These are phyloP conservation scores for Phytophthora brassicae DNA, from an alignment of 352 stramenopile genomes.

Conservation along the genomic window DNA sequence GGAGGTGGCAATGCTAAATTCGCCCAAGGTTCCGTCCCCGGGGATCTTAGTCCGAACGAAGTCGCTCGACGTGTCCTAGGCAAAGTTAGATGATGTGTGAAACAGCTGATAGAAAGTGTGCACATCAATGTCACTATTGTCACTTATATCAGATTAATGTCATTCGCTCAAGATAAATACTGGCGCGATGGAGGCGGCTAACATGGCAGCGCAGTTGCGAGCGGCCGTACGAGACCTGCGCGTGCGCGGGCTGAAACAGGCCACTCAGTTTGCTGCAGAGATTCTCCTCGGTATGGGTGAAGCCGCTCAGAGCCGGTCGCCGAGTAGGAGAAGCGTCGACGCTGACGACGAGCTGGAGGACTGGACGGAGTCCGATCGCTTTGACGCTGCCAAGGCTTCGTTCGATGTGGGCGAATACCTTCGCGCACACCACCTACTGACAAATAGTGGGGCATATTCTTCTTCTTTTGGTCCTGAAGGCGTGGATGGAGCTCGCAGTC, in stretches of 20 bases:
- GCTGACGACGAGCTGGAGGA: conserved; percentile 14
- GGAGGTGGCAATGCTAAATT: conserved; percentile 65
- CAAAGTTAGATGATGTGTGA: not conserved
- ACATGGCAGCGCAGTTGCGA: conserved; percentile 50
- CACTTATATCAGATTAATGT: too few relatives aligned
- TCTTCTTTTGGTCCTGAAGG: not conserved
- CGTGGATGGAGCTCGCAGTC: not conserved
- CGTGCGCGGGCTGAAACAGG: conserved; percentile 64
- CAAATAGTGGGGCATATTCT: not conserved
- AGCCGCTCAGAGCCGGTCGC: conserved; percentile 21
- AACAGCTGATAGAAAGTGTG: too few relatives aligned
- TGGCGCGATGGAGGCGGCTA: conserved; percentile 10
- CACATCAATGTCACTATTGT: too few relatives aligned
- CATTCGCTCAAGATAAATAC: too few relatives aligned
- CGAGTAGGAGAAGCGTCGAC: conserved; percentile 1
- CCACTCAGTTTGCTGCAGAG: conserved; percentile 72
- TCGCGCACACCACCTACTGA: conserved; percentile 68
- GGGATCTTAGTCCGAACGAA: conserved; percentile 17
- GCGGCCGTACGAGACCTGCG: conserved; percentile 51
- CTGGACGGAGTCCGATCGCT: conserved; percentile 39
- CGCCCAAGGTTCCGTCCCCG: conserved; percentile 54
- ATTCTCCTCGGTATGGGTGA: conserved; percentile 70
- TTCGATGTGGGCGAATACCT: conserved; percentile 79
- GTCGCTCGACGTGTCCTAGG: conserved; percentile 26
- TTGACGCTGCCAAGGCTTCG: conserved; percentile 65